Percentiles rank a stretch among this genome's conserved stretches.
These are phyloP conservation scores for Scleroderma citrinum DNA, from an alignment of 768 basidiomycete genomes.

Conservation along the genomic window DNA sequence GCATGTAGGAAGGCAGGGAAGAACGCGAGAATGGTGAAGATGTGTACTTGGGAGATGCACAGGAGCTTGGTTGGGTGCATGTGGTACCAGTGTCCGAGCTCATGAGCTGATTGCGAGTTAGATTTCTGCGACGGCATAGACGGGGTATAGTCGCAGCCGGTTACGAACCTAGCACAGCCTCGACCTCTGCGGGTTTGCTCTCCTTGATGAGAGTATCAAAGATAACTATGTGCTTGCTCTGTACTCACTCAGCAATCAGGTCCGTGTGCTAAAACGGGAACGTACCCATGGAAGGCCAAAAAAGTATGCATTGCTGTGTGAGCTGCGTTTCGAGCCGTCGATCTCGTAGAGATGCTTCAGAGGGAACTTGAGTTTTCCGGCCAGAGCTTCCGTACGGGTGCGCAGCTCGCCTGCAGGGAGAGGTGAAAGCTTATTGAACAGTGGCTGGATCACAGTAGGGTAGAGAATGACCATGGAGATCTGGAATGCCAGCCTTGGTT, in stretches of 20 bases:
- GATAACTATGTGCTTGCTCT: constrained; percentile 94
- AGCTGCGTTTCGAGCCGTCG: constrained; percentile 92
- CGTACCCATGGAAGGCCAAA: constrained; percentile 91
- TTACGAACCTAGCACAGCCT: constrained; percentile 75
- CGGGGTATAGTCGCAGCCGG: not conserved
- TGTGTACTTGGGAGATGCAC: constrained; percentile 78
- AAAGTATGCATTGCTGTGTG: constrained; percentile 98
- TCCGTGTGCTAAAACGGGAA: constrained; percentile 3
- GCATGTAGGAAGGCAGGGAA: constrained; percentile 90
- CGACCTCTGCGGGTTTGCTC: constrained; percentile 85
- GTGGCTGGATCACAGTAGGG: constrained; percentile 84
- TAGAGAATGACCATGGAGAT: constrained; percentile 77
- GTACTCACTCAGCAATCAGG: not conserved
- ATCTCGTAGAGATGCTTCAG: constrained; percentile 94
- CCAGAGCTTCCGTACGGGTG: constrained; percentile 68
- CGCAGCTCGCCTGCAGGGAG: constrained; percentile 74
- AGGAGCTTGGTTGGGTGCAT: constrained; percentile 89
- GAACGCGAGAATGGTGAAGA: constrained; percentile 77
- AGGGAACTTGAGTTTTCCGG: constrained; percentile 83
- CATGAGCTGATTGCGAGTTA: constrained; percentile 51
- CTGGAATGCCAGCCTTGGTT: constrained; percentile 69
- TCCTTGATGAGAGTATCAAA: constrained; percentile 96
- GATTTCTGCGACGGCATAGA: too few species aligned
- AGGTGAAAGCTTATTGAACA: constrained; percentile 96
- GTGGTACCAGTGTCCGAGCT: constrained; percentile 95